Percentiles rank a stretch among this genome's conserved stretches.
Evolutionary conservation across 768 basidiomycete species (phyloP).

Genomic region (Boletus sp.): DNA sequence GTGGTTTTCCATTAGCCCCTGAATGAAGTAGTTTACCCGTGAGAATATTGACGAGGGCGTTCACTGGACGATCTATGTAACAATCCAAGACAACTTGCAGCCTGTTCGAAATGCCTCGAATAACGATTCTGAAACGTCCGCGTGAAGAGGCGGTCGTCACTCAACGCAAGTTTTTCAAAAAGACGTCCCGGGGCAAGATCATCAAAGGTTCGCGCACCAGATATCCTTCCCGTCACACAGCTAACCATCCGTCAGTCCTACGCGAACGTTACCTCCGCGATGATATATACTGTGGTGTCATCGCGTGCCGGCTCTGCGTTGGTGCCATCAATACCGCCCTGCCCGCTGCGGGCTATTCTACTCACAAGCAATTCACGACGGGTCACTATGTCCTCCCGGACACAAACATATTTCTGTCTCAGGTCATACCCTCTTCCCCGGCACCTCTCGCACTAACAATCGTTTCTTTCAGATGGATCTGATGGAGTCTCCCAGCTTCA

Average conservation of each 20-base stretch:
- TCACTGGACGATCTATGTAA: too few species aligned
- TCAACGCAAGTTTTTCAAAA: constrained; percentile 93
- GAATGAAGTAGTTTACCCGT: constrained; percentile 1
- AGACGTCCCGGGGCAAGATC: constrained; percentile 91
- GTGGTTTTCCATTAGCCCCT: not conserved
- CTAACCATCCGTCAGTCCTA: constrained; percentile 52
- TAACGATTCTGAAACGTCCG: constrained; percentile 72
- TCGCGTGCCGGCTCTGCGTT: constrained; percentile 63
- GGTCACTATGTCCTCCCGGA: constrained; percentile 90
- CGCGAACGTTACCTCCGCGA: constrained; percentile 92
- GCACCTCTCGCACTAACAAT: constrained; percentile 1
- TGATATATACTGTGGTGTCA: constrained; percentile 86
- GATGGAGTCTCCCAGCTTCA: constrained; percentile 74
- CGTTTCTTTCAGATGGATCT: constrained; percentile 77
- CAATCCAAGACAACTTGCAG: too few species aligned
- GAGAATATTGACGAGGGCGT: not conserved
- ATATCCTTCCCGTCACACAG: not conserved
- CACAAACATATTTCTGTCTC: constrained; percentile 91
- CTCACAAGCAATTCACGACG: constrained; percentile 54
- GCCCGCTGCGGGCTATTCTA: constrained; percentile 55
- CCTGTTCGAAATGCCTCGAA: constrained; percentile 45
- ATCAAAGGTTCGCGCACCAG: constrained; percentile 66
- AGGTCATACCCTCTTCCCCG: constrained; percentile 39
- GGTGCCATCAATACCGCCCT: constrained; percentile 43
- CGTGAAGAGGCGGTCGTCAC: constrained; percentile 70